These are phyloP conservation scores for Paraphaeosphaeria sporulosa DNA, from an alignment of 2,329 filamentous ascomycete genomes.

Conservation along the genomic window DNA sequence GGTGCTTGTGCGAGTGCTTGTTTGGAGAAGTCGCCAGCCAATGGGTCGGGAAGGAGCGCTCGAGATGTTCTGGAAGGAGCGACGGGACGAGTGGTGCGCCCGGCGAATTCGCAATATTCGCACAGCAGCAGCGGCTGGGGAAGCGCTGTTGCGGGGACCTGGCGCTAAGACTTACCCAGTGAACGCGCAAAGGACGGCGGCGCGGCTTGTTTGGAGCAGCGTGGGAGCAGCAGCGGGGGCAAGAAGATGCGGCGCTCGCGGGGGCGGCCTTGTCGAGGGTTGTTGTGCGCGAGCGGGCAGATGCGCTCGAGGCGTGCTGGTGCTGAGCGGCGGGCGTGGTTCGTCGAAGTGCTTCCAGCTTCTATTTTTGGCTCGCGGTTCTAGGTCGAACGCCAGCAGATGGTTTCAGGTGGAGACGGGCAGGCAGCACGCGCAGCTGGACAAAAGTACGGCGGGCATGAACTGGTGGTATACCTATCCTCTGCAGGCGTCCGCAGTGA, in stretches of 20 bases:
- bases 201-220: conserved; percentile 13
- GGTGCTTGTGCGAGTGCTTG: conserved; percentile 24
- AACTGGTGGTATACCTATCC: not conserved
- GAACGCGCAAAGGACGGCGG: conserved; percentile 28
- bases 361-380: conserved; percentile 37
- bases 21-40: conserved; percentile 28
- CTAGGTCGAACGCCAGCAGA: conserved; percentile 32
- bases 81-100: conserved; percentile 18
- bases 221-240: conserved; percentile 2
- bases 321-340: not conserved
- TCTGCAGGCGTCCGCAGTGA: not conserved
- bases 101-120: conserved; percentile 40
- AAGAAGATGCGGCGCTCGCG: conserved; percentile 4
- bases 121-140: conserved; percentile 43
- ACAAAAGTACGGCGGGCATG: not conserved
- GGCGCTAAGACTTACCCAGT: conserved; percentile 50
- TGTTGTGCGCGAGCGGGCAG: conserved; percentile 4
- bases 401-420: conserved; percentile 37
- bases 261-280: not conserved
- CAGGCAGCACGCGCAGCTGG: conserved; percentile 13
- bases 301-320: conserved; percentile 18
- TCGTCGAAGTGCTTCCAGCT: conserved; percentile 7
- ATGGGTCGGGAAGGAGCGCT: conserved; percentile 36
- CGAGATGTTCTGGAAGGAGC: conserved; percentile 33
- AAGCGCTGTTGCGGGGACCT: conserved; percentile 42